phyloP scores from a whole-genome alignment of 148 eudicot genomes.

The Nepenthes gracilis region DNA sequence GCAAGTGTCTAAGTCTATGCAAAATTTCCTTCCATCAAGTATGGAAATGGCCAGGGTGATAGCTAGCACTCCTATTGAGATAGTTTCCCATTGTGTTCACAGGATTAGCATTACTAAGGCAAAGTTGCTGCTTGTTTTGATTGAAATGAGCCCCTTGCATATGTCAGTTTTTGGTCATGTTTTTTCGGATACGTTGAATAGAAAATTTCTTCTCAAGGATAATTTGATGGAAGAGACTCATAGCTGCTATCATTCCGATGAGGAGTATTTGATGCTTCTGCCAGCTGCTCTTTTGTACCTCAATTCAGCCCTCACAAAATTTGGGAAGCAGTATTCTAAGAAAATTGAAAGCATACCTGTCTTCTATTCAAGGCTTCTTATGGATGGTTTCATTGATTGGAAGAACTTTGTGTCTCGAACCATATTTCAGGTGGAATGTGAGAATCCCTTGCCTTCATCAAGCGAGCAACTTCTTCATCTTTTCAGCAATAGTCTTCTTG shows the following conservation, averaged over 20 bases:
- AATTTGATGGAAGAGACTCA: conserved; percentile 2
- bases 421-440: conserved; percentile 35
- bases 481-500: conserved; percentile 55
- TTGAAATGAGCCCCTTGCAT: conserved; percentile 65
- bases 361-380: conserved; percentile 41
- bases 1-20: conserved; percentile 16
- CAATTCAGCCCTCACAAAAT: conserved; percentile 24
- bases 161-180: conserved; percentile 51
- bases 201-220: conserved; percentile 12
- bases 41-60: conserved; percentile 50
- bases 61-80: conserved; percentile 34
- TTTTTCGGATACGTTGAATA: conserved; percentile 32
- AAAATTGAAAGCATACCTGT: conserved; percentile 21
- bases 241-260: conserved; percentile 27
- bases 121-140: conserved; percentile 39
- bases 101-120: conserved; percentile 39
- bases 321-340: conserved; percentile 17
- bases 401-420: conserved; percentile 41
- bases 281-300: conserved; percentile 58
- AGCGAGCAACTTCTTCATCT: conserved; percentile 34
- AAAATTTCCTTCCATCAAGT: conserved; percentile 25
- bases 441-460: conserved; percentile 23
- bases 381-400: conserved; percentile 57
- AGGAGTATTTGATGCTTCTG: conserved; percentile 56
- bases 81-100: conserved; percentile 47